Evolutionary conservation across 2,329 filamentous ascomycete species (phyloP), one percentile per base, ranked within the genome.

Genomic region (Aspergillus versicolor): DNA sequence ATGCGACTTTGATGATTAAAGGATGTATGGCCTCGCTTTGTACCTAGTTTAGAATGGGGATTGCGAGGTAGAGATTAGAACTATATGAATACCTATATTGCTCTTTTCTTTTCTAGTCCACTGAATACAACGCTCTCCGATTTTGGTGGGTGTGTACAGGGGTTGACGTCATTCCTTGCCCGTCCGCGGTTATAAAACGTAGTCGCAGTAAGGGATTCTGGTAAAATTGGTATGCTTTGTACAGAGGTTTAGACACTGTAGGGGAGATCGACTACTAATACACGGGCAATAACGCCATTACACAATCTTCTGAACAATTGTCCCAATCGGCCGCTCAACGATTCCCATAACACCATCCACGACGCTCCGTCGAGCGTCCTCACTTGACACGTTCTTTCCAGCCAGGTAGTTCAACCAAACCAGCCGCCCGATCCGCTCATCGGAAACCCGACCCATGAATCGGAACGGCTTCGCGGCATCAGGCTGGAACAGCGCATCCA

Each of bases 351-450:
- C 84, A 0, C 94, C 94, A 47, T 95, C 86, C 3, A 96, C 89
- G 50, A 99, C 89, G 65, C 84, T 95, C 75, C 86, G 81, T 64
- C 93, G 83, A 15, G 92, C 90, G 3, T 83, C 81, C 73, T 96
- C 91, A 61, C 91, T 95, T 30, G 92, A 92, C 9, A 97, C 92
- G 67, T 87, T 91, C 72, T 85, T 89, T 0, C 94, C 94, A 4
- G 86, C 91, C 32, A 99, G 79, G 75, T 96, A 99, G 64, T 92
- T 89, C 70, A 97, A 76, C 93, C 93, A 97, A 21, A 97, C 77
- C 58, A 93, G 77, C 57, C 90, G 84, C 56, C 89, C 88, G 12
- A 99, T 80, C 53, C 93, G 81, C 77, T 94, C 90, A 69, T 97
- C 94, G 0, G 74, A 67, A 1, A 97, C 86, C 0, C 81, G 78